phyloP scores from a whole-genome alignment of 2,329 filamentous ascomycete genomes.

The Colletotrichum siamense region DNA sequence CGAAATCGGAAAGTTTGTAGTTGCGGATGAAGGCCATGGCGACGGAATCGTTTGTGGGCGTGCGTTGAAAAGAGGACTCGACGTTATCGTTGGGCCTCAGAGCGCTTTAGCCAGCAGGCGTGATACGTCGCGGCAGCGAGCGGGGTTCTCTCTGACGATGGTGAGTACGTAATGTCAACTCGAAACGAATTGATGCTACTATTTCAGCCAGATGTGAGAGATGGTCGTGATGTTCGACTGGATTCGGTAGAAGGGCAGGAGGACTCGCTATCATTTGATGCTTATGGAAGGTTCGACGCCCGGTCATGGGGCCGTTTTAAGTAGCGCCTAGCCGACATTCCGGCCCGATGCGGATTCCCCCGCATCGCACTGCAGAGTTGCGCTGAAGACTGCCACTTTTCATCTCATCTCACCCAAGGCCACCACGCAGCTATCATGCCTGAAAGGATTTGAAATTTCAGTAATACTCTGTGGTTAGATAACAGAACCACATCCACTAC shows the following conservation, averaged over 20 bases:
- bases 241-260: neutral
- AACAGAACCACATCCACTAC: neutral
- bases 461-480: neutral
- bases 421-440: neutral
- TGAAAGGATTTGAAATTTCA: neutral
- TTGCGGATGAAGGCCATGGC: constrained; percentile 52
- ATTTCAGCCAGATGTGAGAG: accelerated
- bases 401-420: neutral
- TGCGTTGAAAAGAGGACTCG: neutral
- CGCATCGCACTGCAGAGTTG: neutral
- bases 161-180: too few relatives aligned
- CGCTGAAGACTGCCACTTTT: neutral
- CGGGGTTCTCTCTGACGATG: neutral
- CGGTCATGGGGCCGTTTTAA: neutral
- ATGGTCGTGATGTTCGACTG: neutral
- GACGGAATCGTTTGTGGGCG: neutral
- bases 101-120: neutral
- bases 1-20: constrained; percentile 43
- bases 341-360: neutral
- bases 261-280: neutral
- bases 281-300: neutral
- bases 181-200: too few relatives aligned
- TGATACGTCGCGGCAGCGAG: neutral
- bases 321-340: neutral
- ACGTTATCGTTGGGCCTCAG: neutral